Conservation (phyloP, 352 stramenopile genomes). For the Phytopythium cucurbitacearum region DNA sequence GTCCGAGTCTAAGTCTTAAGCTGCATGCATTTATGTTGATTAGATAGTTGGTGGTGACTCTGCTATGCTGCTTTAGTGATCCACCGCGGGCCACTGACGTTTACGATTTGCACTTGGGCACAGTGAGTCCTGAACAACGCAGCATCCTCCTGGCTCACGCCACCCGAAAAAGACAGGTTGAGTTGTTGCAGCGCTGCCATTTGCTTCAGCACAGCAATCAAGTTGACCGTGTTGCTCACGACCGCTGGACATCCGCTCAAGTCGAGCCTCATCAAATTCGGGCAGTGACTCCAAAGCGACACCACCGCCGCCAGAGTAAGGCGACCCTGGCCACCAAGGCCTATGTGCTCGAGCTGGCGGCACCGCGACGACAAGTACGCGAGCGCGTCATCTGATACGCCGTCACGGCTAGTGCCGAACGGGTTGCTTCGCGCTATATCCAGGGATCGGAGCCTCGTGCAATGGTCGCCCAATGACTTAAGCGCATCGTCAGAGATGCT, state of each 20-base stretch:
- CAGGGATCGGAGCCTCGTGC: constrained; percentile 26
- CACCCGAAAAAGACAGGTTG: constrained; percentile 52
- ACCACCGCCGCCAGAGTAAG: constrained; percentile 36
- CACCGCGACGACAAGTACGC: constrained; percentile 42
- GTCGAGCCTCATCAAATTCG: constrained; percentile 40
- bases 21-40: too few species aligned
- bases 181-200: constrained; percentile 47
- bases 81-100: constrained; percentile 27
- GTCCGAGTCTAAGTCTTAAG: too few species aligned
- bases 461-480: constrained; percentile 35
- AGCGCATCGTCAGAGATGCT: constrained; percentile 42
- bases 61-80: too few species aligned
- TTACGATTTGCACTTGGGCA: constrained; percentile 48
- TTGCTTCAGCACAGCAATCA: constrained; percentile 34
- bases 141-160: constrained; percentile 38
- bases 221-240: constrained; percentile 39
- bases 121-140: constrained; percentile 54
- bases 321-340: constrained; percentile 46
- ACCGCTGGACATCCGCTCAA: constrained; percentile 59
- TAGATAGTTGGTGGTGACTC: too few species aligned
- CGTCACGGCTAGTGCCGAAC: constrained; percentile 47
- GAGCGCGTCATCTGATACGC: constrained; percentile 42
- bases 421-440: constrained; percentile 66
- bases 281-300: constrained; percentile 32
- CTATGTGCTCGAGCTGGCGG: constrained; percentile 29